Base-by-base conservation (phyloP, 345 rosid genomes). In the Microcos paniculata region DNA sequence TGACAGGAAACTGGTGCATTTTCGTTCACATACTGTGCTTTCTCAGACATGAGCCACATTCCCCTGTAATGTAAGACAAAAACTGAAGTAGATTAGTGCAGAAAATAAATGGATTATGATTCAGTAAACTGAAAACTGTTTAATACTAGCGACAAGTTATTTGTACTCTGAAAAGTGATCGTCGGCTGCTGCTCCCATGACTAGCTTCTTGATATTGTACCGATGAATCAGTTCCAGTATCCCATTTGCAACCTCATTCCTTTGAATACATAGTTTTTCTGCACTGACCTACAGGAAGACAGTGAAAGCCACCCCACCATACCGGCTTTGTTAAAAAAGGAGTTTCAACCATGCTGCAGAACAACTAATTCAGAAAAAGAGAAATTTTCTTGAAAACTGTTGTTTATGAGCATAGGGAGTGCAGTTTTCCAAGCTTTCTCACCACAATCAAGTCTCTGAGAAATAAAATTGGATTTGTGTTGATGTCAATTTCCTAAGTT, bases 201-300 rank as follows among this genome's bases (percentile, higher is more conserved):
- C 89, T 70, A 84, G 92, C 82, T 87, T 88, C 74, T 82, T 88
- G 26, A 89, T 82, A 48, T 77, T 77, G 78, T 87, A 83, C 74
- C 62, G 85, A 65, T 77, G 84, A 12, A 87, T 80, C 55, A 92
- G 92, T 81, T 90, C 94, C 68, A 92, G 73, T 58, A 92, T 89
- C 62, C 97, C 97, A 66, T 84, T 84, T 16, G 85, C 89, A 66
- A 85, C 80, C 59, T 84, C 90, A 40, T 83, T 85, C 87, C 67
- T 85, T 72, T 88, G 90, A 73, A 85, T 57, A 72, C 70, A 62
- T 28, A 88, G 77, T 64, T 81, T 85, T 62, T 76, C 85, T 38
- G 84, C 81, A 21, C 64, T 71, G 70, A 87, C 88, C 94, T 92
- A 62, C 42, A 85, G 61, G 56, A 87, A 83, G 61, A 24, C 35